phyloP scores from a whole-genome alignment of 768 basidiomycete genomes.

The Podaxis carcinomalis region DNA sequence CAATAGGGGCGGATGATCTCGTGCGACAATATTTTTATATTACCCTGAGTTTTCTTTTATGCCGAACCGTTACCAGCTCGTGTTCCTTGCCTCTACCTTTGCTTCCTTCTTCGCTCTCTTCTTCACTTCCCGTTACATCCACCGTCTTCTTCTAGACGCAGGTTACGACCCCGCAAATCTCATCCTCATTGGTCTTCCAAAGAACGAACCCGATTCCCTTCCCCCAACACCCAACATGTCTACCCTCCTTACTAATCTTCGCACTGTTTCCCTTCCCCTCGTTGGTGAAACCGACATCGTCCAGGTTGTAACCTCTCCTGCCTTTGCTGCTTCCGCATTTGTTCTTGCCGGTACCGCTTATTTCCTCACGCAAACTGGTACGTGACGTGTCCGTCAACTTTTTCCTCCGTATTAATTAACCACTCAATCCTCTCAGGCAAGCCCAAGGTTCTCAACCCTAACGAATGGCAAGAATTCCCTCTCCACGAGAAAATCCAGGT shows the following conservation, averaged over 20 bases:
- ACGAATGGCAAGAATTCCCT: conserved; percentile 77
- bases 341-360: conserved; percentile 45
- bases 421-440: conserved; percentile 38
- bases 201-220: conserved; percentile 12
- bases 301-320: conserved; percentile 11
- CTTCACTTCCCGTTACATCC: conserved; percentile 35
- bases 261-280: conserved; percentile 30
- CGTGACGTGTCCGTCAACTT: conserved; percentile 12
- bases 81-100: conserved; percentile 52
- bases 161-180: conserved; percentile 57
- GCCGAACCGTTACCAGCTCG: conserved; percentile 54
- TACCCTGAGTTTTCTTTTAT: conserved; percentile 25
- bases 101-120: conserved; percentile 45
- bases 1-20: neutral
- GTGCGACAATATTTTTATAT: neutral
- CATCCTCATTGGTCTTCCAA: conserved; percentile 57
- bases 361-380: conserved; percentile 48
- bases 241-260: conserved; percentile 21
- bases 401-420: conserved; percentile 12
- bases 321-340: conserved; percentile 41
- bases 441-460: conserved; percentile 65
- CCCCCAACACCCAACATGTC: neutral
- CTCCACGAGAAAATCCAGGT: conserved; percentile 77
- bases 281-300: conserved; percentile 34
- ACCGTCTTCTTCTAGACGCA: conserved; percentile 39